Percentiles rank a stretch among this genome's conserved stretches.
Conservation (phyloP, 495 filamentous ascomycete species). For the Collariella sp. region DNA sequence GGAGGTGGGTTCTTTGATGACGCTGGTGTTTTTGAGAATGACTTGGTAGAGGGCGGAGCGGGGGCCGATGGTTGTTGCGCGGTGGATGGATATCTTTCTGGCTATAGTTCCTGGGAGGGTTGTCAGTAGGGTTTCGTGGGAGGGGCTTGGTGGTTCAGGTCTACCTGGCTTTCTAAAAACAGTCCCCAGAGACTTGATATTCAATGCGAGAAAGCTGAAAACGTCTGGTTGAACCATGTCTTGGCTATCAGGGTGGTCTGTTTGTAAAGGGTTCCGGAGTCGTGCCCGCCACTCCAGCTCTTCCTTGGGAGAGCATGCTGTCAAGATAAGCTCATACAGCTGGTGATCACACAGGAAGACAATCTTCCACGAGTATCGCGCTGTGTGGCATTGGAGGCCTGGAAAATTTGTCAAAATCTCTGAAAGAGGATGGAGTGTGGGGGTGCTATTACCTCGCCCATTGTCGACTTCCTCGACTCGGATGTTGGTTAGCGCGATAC, state of each 20-base stretch:
- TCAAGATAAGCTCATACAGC: slow-evolving; percentile 77
- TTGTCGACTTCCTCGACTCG: slow-evolving; percentile 72
- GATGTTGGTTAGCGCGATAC: slow-evolving; percentile 59
- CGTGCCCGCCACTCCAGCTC: slow-evolving; percentile 65
- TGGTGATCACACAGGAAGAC: slow-evolving; percentile 69
- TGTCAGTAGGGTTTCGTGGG: slow-evolving; percentile 3
- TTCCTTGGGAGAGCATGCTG: slow-evolving; percentile 76
- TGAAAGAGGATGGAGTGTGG: background rate
- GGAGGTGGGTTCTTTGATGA: slow-evolving; percentile 43
- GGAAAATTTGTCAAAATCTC: slow-evolving; percentile 8
- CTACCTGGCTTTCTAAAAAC: slow-evolving; percentile 58
- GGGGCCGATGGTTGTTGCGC: slow-evolving; percentile 57
- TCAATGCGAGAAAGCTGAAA: slow-evolving; percentile 54
- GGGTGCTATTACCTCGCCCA: slow-evolving; percentile 55
- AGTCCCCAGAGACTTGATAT: slow-evolving; percentile 65
- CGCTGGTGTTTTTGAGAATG: slow-evolving; percentile 83
- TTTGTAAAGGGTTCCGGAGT: slow-evolving; percentile 33
- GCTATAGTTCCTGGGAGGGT: slow-evolving; percentile 51
- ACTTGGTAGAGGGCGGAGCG: slow-evolving; percentile 59
- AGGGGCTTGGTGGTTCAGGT: background rate
- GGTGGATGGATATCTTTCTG: slow-evolving; percentile 72
- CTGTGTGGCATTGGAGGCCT: slow-evolving; percentile 82
- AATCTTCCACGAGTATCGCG: slow-evolving; percentile 88
- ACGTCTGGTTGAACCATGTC: slow-evolving; percentile 39
- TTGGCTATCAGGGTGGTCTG: slow-evolving; percentile 31